A percentile compares a stretch with the other conserved stretches of the same genome.
Evolutionary conservation across 192 early-diverging fungal genomes (phyloP).

Genomic region (Paraglomus brasilianum): DNA sequence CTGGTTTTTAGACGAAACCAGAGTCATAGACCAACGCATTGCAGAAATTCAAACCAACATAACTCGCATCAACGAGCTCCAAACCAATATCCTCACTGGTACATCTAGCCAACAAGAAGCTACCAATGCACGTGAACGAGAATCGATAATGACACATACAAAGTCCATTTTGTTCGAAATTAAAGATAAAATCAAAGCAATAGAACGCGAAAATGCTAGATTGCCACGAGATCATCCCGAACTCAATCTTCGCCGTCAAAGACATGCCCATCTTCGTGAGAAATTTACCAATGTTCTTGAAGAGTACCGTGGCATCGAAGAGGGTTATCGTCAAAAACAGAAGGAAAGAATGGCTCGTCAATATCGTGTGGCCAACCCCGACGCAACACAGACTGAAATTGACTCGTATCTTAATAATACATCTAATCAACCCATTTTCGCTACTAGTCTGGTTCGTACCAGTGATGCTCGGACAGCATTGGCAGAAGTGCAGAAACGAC

Average conservation of each 20-base stretch:
- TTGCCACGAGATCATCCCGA: conserved; percentile 6
- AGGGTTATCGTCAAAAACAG: conserved; percentile 78
- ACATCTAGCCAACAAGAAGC: not conserved
- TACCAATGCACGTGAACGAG: not conserved
- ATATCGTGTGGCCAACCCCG: conserved; percentile 81
- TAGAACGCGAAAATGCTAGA: conserved; percentile 27
- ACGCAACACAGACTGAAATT: conserved; percentile 75
- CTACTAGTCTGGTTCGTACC: conserved; percentile 63
- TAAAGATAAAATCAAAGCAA: conserved; percentile 27
- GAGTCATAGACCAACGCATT: conserved; percentile 10
- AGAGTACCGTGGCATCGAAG: conserved; percentile 76
- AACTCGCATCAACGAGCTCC: conserved; percentile 5
- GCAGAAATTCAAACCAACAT: conserved; percentile 10
- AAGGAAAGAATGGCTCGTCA: conserved; percentile 78
- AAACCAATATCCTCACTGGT: conserved; percentile 11
- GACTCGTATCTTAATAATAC: conserved; percentile 63
- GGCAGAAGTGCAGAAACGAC: conserved; percentile 78
- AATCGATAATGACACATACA: not conserved
- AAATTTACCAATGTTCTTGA: conserved; percentile 64
- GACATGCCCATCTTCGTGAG: conserved; percentile 46
- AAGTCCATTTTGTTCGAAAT: conserved; percentile 14
- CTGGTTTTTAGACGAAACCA: conserved; percentile 17
- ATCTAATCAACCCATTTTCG: conserved; percentile 6
- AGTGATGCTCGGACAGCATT: conserved; percentile 72
- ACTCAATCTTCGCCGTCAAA: not conserved